A percentile compares a stretch with the other conserved stretches of the same genome.
phyloP scores from a whole-genome alignment of 2,329 filamentous ascomycete species.

The Penicillium hesseltinei region DNA sequence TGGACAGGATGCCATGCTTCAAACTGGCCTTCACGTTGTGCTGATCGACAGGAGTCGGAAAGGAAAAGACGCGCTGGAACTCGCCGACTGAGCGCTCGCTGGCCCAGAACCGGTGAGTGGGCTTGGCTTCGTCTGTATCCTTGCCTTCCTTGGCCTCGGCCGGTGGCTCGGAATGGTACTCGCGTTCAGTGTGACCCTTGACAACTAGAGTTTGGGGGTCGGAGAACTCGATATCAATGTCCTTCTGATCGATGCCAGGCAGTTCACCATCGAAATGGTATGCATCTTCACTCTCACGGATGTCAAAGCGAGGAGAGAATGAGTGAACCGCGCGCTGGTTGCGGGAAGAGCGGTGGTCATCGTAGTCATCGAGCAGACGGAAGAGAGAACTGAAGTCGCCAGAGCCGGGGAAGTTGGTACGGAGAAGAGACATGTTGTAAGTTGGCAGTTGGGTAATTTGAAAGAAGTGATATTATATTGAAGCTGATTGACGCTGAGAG shows the following conservation, averaged over 20 bases:
- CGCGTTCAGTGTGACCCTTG: conserved; percentile 44
- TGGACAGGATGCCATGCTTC: conserved; percentile 59
- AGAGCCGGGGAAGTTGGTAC: conserved; percentile 23
- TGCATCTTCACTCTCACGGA: conserved; percentile 44
- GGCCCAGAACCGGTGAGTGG: conserved; percentile 56
- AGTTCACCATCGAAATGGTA: conserved; percentile 52
- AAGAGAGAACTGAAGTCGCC: conserved; percentile 47
- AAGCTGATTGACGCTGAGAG: neutral
- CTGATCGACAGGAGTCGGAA: conserved; percentile 58
- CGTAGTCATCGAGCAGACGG: conserved; percentile 48
- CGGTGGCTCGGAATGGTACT: conserved; percentile 38
- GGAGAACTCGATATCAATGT: conserved; percentile 49
- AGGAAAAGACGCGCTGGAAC: conserved; percentile 59
- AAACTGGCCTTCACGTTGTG: conserved; percentile 60
- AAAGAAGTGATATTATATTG: neutral
- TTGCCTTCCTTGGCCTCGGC: conserved; percentile 48
- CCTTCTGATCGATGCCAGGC: conserved; percentile 47
- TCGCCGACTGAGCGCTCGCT: conserved; percentile 59
- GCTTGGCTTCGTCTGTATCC: conserved; percentile 22
- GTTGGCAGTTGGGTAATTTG: neutral
- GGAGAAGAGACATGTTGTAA: conserved; percentile 38
- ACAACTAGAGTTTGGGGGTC: conserved; percentile 49
- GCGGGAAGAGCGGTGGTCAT: conserved; percentile 34
- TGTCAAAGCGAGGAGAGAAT: conserved; percentile 49
- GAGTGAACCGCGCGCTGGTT: conserved; percentile 22